phyloP scores from a whole-genome alignment of 148 eudicot species.

The Vaccinium corymbosum region DNA sequence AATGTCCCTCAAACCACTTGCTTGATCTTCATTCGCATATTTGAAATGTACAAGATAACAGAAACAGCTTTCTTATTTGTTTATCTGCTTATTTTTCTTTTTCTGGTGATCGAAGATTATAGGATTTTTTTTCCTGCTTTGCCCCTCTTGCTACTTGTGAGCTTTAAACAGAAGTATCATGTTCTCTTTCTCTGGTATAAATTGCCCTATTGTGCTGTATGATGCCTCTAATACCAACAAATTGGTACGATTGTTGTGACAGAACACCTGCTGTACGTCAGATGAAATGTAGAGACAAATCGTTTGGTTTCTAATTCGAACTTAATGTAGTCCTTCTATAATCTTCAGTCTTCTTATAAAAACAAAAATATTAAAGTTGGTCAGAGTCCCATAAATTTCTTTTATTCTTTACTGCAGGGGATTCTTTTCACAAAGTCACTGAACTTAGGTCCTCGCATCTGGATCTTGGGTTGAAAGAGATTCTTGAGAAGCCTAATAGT shows the following conservation, averaged over 20 bases:
- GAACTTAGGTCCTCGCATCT: constrained; percentile 27
- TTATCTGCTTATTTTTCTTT: neutral
- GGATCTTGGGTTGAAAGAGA: constrained; percentile 64
- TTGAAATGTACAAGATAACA: neutral
- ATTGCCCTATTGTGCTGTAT: neutral
- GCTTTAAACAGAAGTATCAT: neutral
- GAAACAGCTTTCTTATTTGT: neutral
- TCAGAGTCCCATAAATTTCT: neutral
- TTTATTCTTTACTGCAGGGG: constrained; percentile 34
- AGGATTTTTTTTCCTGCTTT: neutral
- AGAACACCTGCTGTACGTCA: neutral
- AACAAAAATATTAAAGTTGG: neutral
- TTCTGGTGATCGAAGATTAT: neutral
- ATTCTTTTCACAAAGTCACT: constrained; percentile 23
- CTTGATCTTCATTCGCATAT: neutral
- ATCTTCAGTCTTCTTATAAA: neutral
- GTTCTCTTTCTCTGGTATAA: neutral
- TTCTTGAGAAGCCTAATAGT: constrained; percentile 49
- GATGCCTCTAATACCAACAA: neutral
- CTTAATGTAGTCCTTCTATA: neutral
- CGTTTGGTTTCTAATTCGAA: constrained; percentile 7
- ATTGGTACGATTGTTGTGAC: neutral
- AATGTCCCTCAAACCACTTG: neutral
- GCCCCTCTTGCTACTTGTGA: neutral
- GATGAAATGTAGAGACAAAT: neutral